Conservation (phyloP, 139 green algal species). For the Chlorella sp. region DNA sequence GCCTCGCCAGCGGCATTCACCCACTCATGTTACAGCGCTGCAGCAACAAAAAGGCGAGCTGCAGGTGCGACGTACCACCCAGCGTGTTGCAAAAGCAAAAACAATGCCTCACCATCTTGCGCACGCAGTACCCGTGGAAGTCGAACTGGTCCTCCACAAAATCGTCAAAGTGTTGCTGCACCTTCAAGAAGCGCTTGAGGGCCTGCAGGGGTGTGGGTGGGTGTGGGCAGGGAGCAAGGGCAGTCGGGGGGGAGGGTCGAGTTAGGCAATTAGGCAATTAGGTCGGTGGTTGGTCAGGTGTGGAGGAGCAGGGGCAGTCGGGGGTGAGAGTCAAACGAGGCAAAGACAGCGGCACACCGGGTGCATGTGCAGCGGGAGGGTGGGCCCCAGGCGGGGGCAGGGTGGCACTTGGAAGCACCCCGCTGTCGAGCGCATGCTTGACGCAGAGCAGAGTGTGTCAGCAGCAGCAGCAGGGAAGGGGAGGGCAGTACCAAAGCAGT, state of each 20-base stretch:
- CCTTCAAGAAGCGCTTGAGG: slow-evolving; percentile 87
- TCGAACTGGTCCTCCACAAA: slow-evolving; percentile 98
- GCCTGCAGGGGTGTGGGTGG: slow-evolving; percentile 57
- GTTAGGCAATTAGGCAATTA: no score
- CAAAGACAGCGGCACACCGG: no score
- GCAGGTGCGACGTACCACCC: no score
- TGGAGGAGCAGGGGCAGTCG: background rate
- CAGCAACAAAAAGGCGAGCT: no score
- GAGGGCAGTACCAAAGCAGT: background rate
- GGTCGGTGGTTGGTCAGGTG: background rate
- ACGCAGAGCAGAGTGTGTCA: no score
- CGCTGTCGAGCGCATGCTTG: no score
- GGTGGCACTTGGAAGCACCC: no score
- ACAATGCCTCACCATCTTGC: slow-evolving; percentile 73
- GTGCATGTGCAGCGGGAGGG: no score
- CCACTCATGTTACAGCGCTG: no score
- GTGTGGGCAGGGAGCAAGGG: background rate
- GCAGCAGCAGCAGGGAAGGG: background rate
- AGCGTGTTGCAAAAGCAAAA: no score
- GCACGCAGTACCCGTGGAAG: slow-evolving; percentile 98
- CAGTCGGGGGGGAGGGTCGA: background rate
- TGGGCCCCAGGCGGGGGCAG: no score
- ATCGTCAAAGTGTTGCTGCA: slow-evolving; percentile 89
- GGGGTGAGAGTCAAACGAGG: no score
- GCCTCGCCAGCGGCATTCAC: background rate